These are phyloP conservation scores for Histomonas meleagridis DNA, from an alignment of 208 protist genomes.

Conservation along the genomic window DNA sequence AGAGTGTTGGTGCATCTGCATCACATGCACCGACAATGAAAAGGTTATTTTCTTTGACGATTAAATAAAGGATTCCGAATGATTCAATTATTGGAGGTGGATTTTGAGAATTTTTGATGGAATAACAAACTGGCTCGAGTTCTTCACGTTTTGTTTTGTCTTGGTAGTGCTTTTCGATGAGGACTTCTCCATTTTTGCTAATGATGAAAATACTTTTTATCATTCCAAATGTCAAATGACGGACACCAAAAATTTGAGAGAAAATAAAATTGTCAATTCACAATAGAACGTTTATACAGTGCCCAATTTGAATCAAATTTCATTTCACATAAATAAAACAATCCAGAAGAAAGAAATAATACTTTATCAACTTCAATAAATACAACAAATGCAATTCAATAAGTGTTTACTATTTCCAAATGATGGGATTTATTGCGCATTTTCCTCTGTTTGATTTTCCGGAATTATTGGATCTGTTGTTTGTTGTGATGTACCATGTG, in stretches of 20 bases:
- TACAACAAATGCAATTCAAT: background rate
- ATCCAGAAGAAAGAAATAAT: background rate
- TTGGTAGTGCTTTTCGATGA: background rate
- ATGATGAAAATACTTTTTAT: background rate
- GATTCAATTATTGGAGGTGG: background rate
- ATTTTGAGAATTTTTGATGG: background rate
- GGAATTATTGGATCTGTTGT: no score
- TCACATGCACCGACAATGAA: background rate
- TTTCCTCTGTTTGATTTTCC: no score
- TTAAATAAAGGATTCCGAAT: background rate
- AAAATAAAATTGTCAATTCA: background rate
- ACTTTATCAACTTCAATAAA: background rate
- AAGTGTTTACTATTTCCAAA: background rate
- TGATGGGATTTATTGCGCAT: no score
- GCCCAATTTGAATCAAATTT: background rate
- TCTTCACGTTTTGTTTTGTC: background rate
- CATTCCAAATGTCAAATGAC: no score
- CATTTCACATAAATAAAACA: background rate
- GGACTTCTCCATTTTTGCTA: background rate
- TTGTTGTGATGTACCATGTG: no score
- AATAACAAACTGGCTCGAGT: background rate
- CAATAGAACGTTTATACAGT: background rate
- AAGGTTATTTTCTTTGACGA: background rate
- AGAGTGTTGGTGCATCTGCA: background rate
- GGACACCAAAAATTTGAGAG: no score